phyloP scores from a whole-genome alignment of 2,329 filamentous ascomycete genomes.

The Exophiala xenobiotica region DNA sequence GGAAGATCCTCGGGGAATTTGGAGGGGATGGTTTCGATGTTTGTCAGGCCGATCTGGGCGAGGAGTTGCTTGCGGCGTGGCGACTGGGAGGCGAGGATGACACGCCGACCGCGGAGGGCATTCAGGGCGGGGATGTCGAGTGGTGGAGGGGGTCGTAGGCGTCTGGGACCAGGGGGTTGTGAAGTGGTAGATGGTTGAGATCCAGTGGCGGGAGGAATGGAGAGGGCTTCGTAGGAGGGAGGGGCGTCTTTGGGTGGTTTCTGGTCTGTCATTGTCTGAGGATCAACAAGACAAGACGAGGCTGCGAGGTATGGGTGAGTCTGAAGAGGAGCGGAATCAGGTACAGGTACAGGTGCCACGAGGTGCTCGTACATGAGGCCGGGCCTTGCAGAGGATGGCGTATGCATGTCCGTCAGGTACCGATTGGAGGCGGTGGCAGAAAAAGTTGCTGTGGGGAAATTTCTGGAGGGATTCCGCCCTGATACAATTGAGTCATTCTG shows the following conservation, averaged over 20 bases:
- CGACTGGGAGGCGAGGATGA: slow-evolving; percentile 87
- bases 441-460: slow-evolving; percentile 12
- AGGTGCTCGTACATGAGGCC: no score
- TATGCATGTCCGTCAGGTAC: no score
- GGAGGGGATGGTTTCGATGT: slow-evolving; percentile 82
- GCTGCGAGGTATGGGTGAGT: not conserved
- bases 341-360: not conserved
- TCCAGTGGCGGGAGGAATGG: slow-evolving; percentile 15
- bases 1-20: slow-evolving; percentile 80
- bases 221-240: slow-evolving; percentile 28
- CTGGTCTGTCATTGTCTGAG: slow-evolving; percentile 14
- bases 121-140: slow-evolving; percentile 78
- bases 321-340: not conserved
- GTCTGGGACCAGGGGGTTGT: slow-evolving; percentile 16
- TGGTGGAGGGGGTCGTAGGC: slow-evolving; percentile 45
- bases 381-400: no score
- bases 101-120: slow-evolving; percentile 71
- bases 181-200: not conserved
- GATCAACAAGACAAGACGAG: no score
- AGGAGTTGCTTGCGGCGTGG: slow-evolving; percentile 81
- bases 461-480: slow-evolving; percentile 4
- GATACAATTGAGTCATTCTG: slow-evolving; percentile 22
- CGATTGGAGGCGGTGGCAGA: slow-evolving; percentile 19
- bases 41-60: slow-evolving; percentile 71
- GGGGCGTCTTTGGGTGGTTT: slow-evolving; percentile 24